Evolutionary conservation across 768 basidiomycete genomes (phyloP).

Genomic region (Myochromella boudieri): DNA sequence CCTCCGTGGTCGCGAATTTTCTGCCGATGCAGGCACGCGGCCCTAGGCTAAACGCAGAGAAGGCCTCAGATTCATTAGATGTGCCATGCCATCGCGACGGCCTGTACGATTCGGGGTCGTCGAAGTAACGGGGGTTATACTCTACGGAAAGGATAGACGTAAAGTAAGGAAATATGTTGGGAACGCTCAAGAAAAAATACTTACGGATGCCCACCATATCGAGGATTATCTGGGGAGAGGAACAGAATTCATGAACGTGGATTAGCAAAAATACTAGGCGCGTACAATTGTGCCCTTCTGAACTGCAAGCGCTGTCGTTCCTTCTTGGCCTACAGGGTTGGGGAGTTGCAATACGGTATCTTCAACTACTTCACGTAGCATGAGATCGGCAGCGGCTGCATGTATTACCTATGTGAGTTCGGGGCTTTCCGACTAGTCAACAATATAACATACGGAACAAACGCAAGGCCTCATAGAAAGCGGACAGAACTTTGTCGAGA

Average conservation of each 20-base stretch:
- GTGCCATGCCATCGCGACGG: conserved; percentile 51
- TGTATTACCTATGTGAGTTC: not conserved
- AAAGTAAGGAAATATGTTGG: no score
- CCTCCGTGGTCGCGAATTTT: conserved; percentile 53
- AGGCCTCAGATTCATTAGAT: conserved; percentile 37
- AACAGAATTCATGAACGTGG: not conserved
- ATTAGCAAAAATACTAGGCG: not conserved
- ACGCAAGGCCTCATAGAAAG: conserved; percentile 43
- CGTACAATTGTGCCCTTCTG: conserved; percentile 36
- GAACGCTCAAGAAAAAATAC: no score
- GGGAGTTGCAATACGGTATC: conserved; percentile 41
- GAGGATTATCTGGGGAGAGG: conserved; percentile 32
- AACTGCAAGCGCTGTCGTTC: conserved; percentile 31
- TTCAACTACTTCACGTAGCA: conserved; percentile 41
- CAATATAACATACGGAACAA: conserved; percentile 44
- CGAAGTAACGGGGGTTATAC: conserved; percentile 49
- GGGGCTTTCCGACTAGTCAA: not conserved
- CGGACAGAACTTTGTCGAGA: conserved; percentile 40
- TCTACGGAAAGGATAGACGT: conserved; percentile 28
- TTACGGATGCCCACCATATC: conserved; percentile 51
- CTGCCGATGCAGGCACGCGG: conserved; percentile 55
- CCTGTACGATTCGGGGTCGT: conserved; percentile 42
- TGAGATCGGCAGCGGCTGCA: conserved; percentile 36
- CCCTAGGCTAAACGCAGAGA: conserved; percentile 46
- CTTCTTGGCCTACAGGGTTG: conserved; percentile 39